Evolutionary conservation across 2,329 filamentous ascomycete genomes (phyloP).

Genomic region (Ophiostoma ulmi): DNA sequence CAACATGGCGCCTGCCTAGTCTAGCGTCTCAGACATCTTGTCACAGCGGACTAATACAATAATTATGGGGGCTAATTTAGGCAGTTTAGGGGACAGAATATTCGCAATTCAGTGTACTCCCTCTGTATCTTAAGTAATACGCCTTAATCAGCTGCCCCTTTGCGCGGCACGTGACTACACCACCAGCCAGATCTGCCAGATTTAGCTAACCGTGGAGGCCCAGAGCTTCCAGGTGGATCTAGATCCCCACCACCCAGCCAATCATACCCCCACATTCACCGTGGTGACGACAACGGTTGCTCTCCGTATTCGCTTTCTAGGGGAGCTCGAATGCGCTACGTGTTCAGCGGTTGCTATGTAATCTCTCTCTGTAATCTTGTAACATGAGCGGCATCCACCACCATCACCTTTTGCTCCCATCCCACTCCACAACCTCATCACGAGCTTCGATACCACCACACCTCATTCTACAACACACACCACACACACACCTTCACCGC

Average conservation of each 20-base stretch:
- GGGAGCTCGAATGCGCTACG: slow-evolving; percentile 19
- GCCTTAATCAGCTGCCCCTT: neutral
- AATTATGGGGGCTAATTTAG: neutral
- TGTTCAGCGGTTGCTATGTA: slow-evolving; percentile 17
- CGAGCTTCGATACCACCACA: slow-evolving; percentile 1
- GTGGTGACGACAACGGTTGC: slow-evolving; percentile 20
- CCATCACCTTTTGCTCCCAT: neutral
- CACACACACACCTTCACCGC: too few relatives aligned
- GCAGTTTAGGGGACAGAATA: neutral
- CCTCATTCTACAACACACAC: neutral
- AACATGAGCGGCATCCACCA: neutral
- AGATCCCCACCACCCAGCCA: neutral
- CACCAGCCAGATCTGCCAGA: too few relatives aligned
- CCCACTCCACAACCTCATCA: neutral
- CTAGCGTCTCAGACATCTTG: neutral
- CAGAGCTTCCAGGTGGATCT: slow-evolving; percentile 1
- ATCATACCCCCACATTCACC: neutral
- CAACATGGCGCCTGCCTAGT: neutral
- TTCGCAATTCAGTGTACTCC: neutral
- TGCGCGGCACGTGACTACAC: neutral
- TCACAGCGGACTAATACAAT: neutral
- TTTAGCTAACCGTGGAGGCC: neutral
- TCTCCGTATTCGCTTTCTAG: slow-evolving; percentile 1
- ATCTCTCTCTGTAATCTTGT: neutral
- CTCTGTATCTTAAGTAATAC: neutral